Percentiles rank a stretch among this genome's conserved stretches.
phyloP scores from a whole-genome alignment of 805 yeast genomes.

The Grigorovia jiainica region DNA sequence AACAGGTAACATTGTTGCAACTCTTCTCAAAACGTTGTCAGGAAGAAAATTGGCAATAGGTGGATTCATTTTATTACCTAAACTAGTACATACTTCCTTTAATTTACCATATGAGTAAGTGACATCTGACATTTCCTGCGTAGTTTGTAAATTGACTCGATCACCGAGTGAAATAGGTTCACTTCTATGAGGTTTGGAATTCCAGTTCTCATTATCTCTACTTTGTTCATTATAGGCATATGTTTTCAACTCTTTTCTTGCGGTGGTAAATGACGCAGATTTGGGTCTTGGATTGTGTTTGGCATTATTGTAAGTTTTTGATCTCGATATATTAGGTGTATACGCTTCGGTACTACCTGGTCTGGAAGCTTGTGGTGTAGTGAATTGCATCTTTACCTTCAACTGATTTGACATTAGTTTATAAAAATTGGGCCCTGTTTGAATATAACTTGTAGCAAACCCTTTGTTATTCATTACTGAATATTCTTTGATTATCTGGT shows the following conservation, averaged over 20 bases:
- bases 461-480: slow-evolving; percentile 69
- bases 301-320: not conserved
- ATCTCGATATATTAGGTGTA: not conserved
- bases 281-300: not conserved
- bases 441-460: slow-evolving; percentile 70
- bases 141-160: slow-evolving; percentile 8
- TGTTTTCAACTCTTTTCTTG: slow-evolving; percentile 9
- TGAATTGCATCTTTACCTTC: slow-evolving; percentile 44
- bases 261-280: slow-evolving; percentile 7
- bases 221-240: slow-evolving; percentile 5
- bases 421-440: slow-evolving; percentile 46
- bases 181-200: not conserved
- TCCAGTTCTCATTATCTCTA: not conserved
- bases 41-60: slow-evolving; percentile 19
- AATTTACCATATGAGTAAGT: slow-evolving; percentile 18
- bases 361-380: slow-evolving; percentile 16
- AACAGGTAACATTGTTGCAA: slow-evolving; percentile 20
- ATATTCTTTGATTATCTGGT: slow-evolving; percentile 59
- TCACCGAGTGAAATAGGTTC: slow-evolving; percentile 12
- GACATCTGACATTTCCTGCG: slow-evolving; percentile 18
- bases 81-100: slow-evolving; percentile 14
- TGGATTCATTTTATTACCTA: slow-evolving; percentile 17
- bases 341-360: slow-evolving; percentile 9
- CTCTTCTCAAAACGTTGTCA: slow-evolving; percentile 16
- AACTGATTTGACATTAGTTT: slow-evolving; percentile 37